Percentiles rank a stretch among this genome's conserved stretches.
Evolutionary conservation across 1,284 basidiomycete genomes (phyloP).

Genomic region (Coriolopsis trogii): DNA sequence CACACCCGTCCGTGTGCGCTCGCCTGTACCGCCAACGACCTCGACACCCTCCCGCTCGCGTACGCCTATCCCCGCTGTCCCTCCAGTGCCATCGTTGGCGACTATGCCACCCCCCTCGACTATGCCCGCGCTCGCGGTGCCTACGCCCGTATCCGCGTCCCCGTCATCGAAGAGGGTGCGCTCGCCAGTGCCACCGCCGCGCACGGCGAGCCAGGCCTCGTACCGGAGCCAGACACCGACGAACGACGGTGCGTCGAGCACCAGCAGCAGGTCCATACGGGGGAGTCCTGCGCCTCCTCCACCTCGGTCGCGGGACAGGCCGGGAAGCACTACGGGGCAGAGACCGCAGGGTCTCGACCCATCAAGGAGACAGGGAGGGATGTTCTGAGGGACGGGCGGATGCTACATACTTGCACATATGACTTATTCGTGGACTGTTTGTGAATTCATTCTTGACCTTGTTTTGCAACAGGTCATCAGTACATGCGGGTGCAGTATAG

Average conservation of each 20-base stretch:
- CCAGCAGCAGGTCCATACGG: slow-evolving; percentile 36
- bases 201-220: slow-evolving; percentile 26
- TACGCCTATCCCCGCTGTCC: slow-evolving; percentile 27
- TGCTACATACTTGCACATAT: background rate
- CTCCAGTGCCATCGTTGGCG: slow-evolving; percentile 25
- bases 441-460: too few relatives aligned
- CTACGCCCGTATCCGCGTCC: slow-evolving; percentile 24
- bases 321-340: slow-evolving; percentile 51
- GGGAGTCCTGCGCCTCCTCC: slow-evolving; percentile 47
- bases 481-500: too few relatives aligned
- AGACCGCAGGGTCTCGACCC: slow-evolving; percentile 42
- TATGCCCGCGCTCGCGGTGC: slow-evolving; percentile 17
- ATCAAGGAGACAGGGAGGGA: slow-evolving; percentile 34
- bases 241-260: slow-evolving; percentile 19
- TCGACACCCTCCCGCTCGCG: slow-evolving; percentile 27
- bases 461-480: too few relatives aligned
- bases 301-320: slow-evolving; percentile 67
- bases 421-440: background rate
- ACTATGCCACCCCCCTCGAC: slow-evolving; percentile 11
- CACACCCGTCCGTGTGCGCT: slow-evolving; percentile 32
- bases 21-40: slow-evolving; percentile 33
- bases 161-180: slow-evolving; percentile 26
- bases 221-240: slow-evolving; percentile 25
- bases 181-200: slow-evolving; percentile 23
- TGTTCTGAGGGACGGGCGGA: slow-evolving; percentile 25